Evolutionary conservation across 768 basidiomycete genomes (phyloP).

Genomic region (Chalciporus piperatus): DNA sequence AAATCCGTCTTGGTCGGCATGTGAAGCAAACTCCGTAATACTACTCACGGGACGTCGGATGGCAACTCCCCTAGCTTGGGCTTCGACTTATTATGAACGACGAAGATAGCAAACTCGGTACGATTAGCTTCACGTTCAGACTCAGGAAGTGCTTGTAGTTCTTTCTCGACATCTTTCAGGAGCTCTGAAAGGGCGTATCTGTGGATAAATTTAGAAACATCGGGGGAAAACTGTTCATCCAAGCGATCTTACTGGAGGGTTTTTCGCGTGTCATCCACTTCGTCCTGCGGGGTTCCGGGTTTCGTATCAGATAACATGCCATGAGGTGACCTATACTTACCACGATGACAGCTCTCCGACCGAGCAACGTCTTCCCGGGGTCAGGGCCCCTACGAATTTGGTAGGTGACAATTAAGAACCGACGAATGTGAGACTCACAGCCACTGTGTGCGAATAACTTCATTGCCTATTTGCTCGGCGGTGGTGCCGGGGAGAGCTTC

Average conservation of each 20-base stretch:
- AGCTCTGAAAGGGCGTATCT: conserved; percentile 92
- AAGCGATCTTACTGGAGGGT: conserved; percentile 67
- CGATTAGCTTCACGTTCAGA: conserved; percentile 67
- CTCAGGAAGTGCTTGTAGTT: conserved; percentile 63
- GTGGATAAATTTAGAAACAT: conserved; percentile 6
- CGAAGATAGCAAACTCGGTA: conserved; percentile 89
- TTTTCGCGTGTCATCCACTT: conserved; percentile 85
- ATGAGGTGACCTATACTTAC: conserved; percentile 41
- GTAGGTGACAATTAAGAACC: not conserved
- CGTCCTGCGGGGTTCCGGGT: conserved; percentile 51
- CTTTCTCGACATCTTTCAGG: conserved; percentile 79
- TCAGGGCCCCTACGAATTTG: conserved; percentile 53
- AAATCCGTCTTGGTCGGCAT: conserved; percentile 1
- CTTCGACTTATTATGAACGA: conserved; percentile 94
- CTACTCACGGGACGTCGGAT: conserved; percentile 54
- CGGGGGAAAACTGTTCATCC: not conserved
- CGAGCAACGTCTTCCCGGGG: conserved; percentile 67
- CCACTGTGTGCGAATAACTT: conserved; percentile 97
- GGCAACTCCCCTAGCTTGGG: conserved; percentile 78
- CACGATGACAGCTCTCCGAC: conserved; percentile 79
- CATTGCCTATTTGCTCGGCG: conserved; percentile 69
- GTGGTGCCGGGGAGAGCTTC: conserved; percentile 80
- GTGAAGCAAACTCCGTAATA: not conserved
- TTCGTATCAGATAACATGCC: conserved; percentile 13
- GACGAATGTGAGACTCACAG: conserved; percentile 50